Conservation (phyloP, 2,329 filamentous ascomycete species). For the Fusarium verticillioides region DNA sequence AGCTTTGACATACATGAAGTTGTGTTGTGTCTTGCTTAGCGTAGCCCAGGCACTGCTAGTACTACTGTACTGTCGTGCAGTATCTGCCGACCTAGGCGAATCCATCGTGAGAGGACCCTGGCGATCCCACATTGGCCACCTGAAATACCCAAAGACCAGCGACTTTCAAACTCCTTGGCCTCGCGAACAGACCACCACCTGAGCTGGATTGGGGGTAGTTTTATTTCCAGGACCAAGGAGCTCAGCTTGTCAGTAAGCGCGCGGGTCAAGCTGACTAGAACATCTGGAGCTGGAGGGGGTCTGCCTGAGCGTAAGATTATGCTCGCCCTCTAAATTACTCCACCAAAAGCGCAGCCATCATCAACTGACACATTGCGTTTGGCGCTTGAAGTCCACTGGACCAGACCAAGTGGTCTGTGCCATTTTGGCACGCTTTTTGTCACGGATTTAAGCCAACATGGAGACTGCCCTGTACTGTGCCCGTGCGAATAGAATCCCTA, state of each 20-base stretch:
- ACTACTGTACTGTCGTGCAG: constrained; percentile 21
- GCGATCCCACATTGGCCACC: constrained; percentile 34
- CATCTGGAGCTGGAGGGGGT: constrained; percentile 33
- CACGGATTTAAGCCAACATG: constrained; percentile 16
- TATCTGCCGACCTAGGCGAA: constrained; percentile 8
- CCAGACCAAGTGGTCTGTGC: constrained; percentile 32
- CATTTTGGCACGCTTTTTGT: constrained; percentile 30
- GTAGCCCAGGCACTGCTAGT: not conserved
- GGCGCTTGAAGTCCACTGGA: constrained; percentile 17
- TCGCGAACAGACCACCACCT: constrained; percentile 27
- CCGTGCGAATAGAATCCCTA: constrained; percentile 21
- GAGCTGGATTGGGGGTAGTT: not conserved
- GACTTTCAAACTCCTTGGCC: constrained; percentile 25
- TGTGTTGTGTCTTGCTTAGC: constrained; percentile 32
- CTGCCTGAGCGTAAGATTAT: constrained; percentile 32
- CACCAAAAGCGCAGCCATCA: constrained; percentile 26
- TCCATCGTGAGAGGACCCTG: constrained; percentile 41
- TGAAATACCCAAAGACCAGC: constrained; percentile 2
- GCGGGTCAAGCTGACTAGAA: constrained; percentile 7
- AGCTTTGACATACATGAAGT: constrained; percentile 44
- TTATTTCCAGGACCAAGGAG: not conserved
- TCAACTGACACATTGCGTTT: constrained; percentile 41
- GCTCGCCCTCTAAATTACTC: constrained; percentile 17
- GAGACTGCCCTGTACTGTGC: constrained; percentile 20
- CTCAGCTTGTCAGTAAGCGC: constrained; percentile 20